phyloP scores from a whole-genome alignment of 163 green algal genomes.

The Chloromonas sp. region DNA sequence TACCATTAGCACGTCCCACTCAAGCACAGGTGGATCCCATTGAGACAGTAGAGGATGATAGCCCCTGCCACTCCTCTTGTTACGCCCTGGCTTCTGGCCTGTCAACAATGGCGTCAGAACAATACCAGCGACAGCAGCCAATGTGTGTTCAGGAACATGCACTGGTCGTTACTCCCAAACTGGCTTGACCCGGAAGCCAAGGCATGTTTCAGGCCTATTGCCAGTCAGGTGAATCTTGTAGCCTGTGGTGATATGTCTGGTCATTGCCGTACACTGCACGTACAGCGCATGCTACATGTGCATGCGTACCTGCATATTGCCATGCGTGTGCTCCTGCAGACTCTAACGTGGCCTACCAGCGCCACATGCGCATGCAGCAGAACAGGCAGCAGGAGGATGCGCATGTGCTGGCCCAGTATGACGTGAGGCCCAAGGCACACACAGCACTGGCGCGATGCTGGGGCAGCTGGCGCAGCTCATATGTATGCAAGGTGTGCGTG shows the following conservation, averaged over 20 bases:
- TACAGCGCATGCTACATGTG: too few species aligned
- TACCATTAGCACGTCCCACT: background rate
- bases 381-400: background rate
- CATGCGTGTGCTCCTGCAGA: background rate
- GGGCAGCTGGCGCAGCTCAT: constrained; percentile 9
- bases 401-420: background rate
- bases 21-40: background rate
- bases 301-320: too few species aligned
- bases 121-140: background rate
- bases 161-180: background rate
- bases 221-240: background rate
- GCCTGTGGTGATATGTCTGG: background rate
- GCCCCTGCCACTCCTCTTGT: too few species aligned
- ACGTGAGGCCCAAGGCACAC: too few species aligned
- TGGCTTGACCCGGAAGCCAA: background rate
- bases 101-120: background rate
- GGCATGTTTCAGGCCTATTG: background rate
- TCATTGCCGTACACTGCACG: too few species aligned
- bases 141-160: too few species aligned
- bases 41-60: background rate
- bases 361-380: background rate
- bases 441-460: background rate
- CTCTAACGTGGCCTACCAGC: background rate
- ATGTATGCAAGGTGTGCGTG: background rate
- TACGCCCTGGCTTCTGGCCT: too few species aligned